Evolutionary conservation across 805 yeast genomes (phyloP).

Genomic region (Candida nitratophila): DNA sequence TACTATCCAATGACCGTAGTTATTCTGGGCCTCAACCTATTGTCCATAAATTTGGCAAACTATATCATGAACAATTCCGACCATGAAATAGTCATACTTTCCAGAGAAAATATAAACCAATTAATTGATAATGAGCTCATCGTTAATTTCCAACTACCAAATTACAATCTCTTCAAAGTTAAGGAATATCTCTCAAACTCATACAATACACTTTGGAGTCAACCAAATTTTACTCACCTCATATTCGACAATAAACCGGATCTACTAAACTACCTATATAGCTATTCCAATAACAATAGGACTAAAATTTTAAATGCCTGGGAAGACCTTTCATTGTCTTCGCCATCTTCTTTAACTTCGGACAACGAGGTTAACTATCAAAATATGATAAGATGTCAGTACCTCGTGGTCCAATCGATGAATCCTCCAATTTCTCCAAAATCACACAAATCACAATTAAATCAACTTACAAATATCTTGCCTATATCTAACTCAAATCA

Average conservation of each 20-base stretch:
- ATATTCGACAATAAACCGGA: background rate
- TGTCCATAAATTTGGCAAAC: background rate
- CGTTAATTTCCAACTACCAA: background rate
- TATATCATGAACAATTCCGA: background rate
- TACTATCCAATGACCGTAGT: background rate
- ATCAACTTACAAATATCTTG: constrained; percentile 12
- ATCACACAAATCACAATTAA: constrained; percentile 8
- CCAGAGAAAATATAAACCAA: background rate
- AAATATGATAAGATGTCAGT: background rate
- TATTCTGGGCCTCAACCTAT: background rate
- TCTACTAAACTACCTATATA: background rate
- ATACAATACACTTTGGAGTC: background rate
- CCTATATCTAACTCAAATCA: constrained; percentile 8
- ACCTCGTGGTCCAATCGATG: background rate
- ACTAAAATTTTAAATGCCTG: background rate
- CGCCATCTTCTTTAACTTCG: too few relatives aligned
- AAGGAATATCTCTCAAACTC: too few relatives aligned
- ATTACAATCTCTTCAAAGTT: background rate
- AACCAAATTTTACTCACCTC: background rate
- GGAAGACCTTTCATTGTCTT: too few relatives aligned
- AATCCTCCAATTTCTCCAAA: constrained; percentile 1
- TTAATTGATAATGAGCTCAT: background rate
- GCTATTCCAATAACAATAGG: background rate
- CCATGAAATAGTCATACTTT: background rate
- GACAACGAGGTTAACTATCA: too few relatives aligned